A percentile compares a stretch with the other conserved stretches of the same genome.
Conservation (phyloP, 139 green algal genomes). For the Auxenochlorella pyrenoidosa region DNA sequence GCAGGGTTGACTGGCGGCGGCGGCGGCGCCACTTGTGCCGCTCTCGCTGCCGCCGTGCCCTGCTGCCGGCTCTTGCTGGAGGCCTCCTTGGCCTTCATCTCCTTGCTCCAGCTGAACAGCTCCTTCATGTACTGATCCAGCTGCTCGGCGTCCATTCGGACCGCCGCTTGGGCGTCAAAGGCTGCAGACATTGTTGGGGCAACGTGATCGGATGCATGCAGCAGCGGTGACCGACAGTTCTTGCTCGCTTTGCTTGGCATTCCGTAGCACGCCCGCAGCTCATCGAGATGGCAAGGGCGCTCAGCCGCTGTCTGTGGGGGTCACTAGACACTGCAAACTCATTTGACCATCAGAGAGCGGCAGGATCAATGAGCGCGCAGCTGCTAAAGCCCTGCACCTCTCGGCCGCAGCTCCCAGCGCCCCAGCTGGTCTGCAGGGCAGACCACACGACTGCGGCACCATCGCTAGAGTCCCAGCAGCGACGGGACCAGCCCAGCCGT, state of each 20-base stretch:
- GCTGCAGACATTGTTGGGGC: not conserved
- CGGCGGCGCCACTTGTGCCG: not conserved
- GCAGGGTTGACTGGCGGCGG: not conserved
- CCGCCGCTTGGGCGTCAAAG: constrained; percentile 65
- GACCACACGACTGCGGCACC: not conserved
- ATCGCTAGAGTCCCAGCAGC: no score
- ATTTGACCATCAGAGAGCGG: not conserved
- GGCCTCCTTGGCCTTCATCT: constrained; percentile 59
- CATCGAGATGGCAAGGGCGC: no score
- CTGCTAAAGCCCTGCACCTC: not conserved
- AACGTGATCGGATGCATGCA: not conserved
- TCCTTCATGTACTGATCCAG: constrained; percentile 73
- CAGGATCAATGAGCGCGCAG: not conserved
- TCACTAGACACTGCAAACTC: not conserved
- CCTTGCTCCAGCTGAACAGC: constrained; percentile 66
- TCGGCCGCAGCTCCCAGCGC: not conserved
- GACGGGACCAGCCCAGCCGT: not conserved
- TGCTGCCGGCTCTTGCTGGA: not conserved
- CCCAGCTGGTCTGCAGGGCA: constrained; percentile 4
- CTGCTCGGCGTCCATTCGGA: constrained; percentile 68
- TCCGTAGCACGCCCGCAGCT: not conserved
- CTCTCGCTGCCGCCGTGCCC: not conserved
- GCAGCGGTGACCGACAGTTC: not conserved
- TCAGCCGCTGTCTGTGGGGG: not conserved
- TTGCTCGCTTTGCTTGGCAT: no score